Percentiles rank a stretch among this genome's conserved stretches.
These are phyloP conservation scores for Penicillium sumatraense DNA, from an alignment of 2,329 filamentous ascomycete species.

Conservation along the genomic window DNA sequence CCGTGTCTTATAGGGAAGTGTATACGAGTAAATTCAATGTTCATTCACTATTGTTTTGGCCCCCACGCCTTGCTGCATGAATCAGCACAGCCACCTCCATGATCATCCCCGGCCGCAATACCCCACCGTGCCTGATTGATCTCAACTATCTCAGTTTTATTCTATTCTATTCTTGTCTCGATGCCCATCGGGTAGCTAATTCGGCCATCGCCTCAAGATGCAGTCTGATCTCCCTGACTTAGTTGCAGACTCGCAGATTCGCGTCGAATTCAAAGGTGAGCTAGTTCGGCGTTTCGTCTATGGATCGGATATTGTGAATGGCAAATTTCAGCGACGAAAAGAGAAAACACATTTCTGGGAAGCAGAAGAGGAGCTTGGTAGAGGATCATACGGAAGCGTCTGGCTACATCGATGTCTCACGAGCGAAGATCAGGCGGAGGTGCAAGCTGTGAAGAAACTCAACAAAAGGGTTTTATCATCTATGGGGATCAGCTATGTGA, in stretches of 20 bases:
- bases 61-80: too few relatives aligned
- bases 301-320: background rate
- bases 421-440: background rate
- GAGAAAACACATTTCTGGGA: background rate
- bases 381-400: background rate
- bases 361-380: background rate
- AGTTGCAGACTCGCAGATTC: background rate
- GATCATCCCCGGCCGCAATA: too few relatives aligned
- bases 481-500: background rate
- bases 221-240: background rate
- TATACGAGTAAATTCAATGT: too few relatives aligned
- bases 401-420: background rate
- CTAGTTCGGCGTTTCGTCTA: background rate
- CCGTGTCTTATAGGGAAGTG: too few relatives aligned
- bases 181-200: too few relatives aligned
- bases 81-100: too few relatives aligned
- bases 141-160: too few relatives aligned
- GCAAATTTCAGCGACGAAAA: background rate
- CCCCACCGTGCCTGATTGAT: too few relatives aligned
- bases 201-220: background rate
- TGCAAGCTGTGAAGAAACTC: background rate
- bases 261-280: background rate
- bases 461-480: background rate
- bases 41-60: too few relatives aligned
- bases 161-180: too few relatives aligned